Evolutionary conservation across 139 green algal species (phyloP).

Genomic region (Coelastrella sp.): DNA sequence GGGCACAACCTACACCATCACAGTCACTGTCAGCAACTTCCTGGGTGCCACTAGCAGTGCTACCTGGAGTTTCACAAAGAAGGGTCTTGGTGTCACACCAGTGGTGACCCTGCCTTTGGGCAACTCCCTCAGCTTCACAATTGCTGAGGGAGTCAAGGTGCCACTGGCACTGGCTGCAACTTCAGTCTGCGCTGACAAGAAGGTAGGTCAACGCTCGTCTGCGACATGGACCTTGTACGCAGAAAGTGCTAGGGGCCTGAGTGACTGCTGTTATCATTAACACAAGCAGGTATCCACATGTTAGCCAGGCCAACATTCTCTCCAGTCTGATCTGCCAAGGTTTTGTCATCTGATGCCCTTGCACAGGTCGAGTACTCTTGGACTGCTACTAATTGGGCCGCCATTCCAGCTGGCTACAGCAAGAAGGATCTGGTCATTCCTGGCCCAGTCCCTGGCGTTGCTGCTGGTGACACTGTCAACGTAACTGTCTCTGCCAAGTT

Average conservation of each 20-base stretch:
- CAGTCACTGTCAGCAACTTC: not conserved
- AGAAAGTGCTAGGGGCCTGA: not conserved
- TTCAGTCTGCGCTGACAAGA: slow-evolving; percentile 1
- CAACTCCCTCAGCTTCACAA: not conserved
- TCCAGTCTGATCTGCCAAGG: not conserved
- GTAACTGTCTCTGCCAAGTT: slow-evolving; percentile 21
- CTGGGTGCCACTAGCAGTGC: not conserved
- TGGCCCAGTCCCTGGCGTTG: slow-evolving; percentile 1
- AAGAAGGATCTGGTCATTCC: slow-evolving; percentile 38
- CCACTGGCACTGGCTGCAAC: not conserved
- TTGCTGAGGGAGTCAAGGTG: slow-evolving; percentile 8
- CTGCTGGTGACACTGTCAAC: not conserved
- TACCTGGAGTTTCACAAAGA: not conserved
- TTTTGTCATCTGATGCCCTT: not conserved
- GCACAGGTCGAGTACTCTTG: slow-evolving; percentile 15
- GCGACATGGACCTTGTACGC: not conserved
- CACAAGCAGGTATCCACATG: not conserved
- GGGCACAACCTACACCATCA: not conserved
- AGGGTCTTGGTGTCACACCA: not conserved
- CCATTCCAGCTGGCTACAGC: slow-evolving; percentile 9
- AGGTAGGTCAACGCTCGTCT: not conserved
- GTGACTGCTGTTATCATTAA: not conserved
- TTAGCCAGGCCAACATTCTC: not conserved
- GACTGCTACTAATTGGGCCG: not conserved
- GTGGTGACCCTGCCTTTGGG: not conserved